Conservation (phyloP, 2,329 filamentous ascomycete species). For the Pestalotiopsis sp. region DNA sequence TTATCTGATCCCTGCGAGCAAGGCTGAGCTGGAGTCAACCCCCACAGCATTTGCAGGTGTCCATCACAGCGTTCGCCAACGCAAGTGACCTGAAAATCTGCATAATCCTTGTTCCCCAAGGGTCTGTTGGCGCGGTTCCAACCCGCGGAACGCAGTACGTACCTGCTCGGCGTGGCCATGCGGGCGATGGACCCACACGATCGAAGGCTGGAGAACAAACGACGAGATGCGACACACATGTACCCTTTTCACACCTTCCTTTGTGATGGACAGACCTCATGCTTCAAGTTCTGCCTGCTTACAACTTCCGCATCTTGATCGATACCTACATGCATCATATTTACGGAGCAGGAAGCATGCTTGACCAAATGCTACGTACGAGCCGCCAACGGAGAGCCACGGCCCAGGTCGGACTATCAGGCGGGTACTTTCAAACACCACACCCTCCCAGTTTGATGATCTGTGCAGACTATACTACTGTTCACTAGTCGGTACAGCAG, state of each 20-base stretch:
- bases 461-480: background rate
- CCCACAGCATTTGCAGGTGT: constrained; percentile 5
- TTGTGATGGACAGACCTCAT: background rate
- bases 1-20: constrained; percentile 6
- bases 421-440: background rate
- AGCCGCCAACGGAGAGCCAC: background rate
- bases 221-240: background rate
- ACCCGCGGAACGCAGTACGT: background rate
- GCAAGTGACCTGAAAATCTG: constrained; percentile 6
- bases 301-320: background rate
- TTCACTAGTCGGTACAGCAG: background rate
- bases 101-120: background rate
- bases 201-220: background rate
- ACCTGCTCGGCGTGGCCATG: background rate
- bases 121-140: background rate
- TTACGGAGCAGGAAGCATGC: background rate
- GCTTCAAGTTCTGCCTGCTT: background rate
- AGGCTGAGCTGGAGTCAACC: constrained; percentile 11
- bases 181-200: background rate
- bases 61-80: constrained; percentile 9
- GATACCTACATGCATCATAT: background rate
- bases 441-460: background rate
- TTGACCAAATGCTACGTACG: background rate
- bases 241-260: background rate
- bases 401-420: background rate